Evolutionary conservation across 2,329 filamentous ascomycete species (phyloP).

Genomic region (Fusarium sp.): DNA sequence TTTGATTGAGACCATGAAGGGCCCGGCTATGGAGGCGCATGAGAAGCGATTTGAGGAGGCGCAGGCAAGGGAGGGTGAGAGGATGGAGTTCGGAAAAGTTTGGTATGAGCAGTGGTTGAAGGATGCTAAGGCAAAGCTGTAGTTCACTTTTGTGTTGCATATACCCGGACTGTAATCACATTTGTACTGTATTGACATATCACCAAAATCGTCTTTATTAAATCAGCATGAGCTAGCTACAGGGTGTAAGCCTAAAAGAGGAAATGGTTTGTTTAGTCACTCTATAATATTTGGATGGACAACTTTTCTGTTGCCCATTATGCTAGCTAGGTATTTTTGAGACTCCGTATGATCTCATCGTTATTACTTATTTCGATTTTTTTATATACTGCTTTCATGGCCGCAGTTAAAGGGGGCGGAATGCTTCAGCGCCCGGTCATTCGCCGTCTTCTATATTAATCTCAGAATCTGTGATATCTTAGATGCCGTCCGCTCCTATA

Average conservation of each 20-base stretch:
- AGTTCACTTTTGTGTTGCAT: slow-evolving; percentile 3
- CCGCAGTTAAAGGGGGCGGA: no score
- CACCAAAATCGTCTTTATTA: background rate
- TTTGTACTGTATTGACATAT: background rate
- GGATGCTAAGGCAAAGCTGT: slow-evolving; percentile 55
- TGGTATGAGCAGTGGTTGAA: slow-evolving; percentile 63
- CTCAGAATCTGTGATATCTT: background rate
- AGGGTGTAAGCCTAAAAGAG: no score
- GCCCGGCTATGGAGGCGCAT: slow-evolving; percentile 60
- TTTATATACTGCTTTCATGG: background rate
- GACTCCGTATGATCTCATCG: background rate
- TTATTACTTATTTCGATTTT: background rate
- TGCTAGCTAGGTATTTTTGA: background rate
- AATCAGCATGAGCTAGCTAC: background rate
- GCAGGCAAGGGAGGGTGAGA: slow-evolving; percentile 54
- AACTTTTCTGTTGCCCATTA: background rate
- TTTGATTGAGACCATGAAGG: slow-evolving; percentile 67
- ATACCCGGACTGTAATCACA: background rate
- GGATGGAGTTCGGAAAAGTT: slow-evolving; percentile 57
- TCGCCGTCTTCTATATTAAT: background rate
- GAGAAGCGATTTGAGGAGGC: slow-evolving; percentile 61
- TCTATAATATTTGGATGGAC: background rate
- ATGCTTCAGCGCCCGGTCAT: background rate
- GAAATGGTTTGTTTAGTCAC: no score
- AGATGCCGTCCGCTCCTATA: background rate